Evolutionary conservation across 1,284 basidiomycete genomes (phyloP).

Genomic region (Ustilago vetiveriae): DNA sequence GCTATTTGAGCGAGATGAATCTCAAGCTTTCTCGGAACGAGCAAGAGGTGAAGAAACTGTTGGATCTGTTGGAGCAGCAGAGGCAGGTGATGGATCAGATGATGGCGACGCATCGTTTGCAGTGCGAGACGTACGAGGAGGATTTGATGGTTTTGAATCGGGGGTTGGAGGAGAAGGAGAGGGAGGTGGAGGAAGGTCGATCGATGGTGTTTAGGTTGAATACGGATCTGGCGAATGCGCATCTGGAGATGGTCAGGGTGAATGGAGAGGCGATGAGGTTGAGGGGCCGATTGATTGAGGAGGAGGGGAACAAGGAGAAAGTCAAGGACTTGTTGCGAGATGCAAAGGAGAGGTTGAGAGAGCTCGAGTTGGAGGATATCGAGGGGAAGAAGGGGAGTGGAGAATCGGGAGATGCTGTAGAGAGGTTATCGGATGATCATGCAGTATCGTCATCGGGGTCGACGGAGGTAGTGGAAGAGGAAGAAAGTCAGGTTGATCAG

Average conservation of each 20-base stretch:
- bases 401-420: too few relatives aligned
- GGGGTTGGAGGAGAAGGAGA: constrained; percentile 29
- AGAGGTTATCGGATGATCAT: too few relatives aligned
- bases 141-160: constrained; percentile 47
- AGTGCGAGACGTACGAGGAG: constrained; percentile 46
- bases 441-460: too few relatives aligned
- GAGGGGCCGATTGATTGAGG: constrained; percentile 27
- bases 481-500: constrained; percentile 15
- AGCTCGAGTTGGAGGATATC: constrained; percentile 3
- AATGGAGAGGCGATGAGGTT: constrained; percentile 39
- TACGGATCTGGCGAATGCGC: constrained; percentile 43
- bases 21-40: constrained; percentile 44
- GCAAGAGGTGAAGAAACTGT: constrained; percentile 53
- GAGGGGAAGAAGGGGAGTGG: too few relatives aligned
- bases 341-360: constrained; percentile 31
- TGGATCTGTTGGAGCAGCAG: constrained; percentile 60
- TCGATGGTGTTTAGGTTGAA: constrained; percentile 23
- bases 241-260: constrained; percentile 31
- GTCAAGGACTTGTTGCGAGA: constrained; percentile 27
- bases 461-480: too few relatives aligned
- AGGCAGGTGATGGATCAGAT: constrained; percentile 60
- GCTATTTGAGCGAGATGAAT: constrained; percentile 50
- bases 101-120: constrained; percentile 56
- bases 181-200: constrained; percentile 25
- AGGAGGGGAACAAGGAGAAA: constrained; percentile 43